phyloP scores from a whole-genome alignment of 1,139 yeast species.

The Zygotorulaspora mrakii region DNA sequence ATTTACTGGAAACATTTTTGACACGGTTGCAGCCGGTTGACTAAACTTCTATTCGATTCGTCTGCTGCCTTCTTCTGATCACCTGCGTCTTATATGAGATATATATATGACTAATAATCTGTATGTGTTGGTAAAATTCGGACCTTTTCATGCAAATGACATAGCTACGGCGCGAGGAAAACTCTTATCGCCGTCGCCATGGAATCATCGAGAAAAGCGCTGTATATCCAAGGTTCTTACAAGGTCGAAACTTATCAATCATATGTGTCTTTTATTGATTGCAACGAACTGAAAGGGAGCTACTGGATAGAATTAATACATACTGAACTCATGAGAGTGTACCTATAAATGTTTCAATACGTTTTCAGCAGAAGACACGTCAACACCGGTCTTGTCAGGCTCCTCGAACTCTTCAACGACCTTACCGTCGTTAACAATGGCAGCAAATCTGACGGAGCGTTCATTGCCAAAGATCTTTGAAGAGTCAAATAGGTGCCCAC shows the following conservation, averaged over 20 bases:
- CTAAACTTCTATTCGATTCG: no score
- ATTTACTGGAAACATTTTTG: constrained; percentile 11
- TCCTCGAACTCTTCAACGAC: constrained; percentile 66
- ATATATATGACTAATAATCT: not conserved
- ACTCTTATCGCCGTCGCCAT: no score
- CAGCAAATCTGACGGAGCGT: constrained; percentile 74
- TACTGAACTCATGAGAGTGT: not conserved
- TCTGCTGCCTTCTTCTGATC: no score
- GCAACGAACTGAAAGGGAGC: no score
- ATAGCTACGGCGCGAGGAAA: no score
- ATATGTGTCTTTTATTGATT: no score
- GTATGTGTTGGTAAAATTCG: no score
- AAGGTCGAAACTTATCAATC: no score
- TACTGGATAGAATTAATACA: no score
- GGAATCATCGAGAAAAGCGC: not conserved
- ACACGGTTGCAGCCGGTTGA: no score
- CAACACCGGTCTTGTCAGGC: constrained; percentile 74
- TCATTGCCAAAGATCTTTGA: constrained; percentile 62
- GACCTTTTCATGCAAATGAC: no score
- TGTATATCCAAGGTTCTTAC: not conserved
- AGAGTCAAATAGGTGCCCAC: constrained; percentile 65
- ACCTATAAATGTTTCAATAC: constrained; percentile 38
- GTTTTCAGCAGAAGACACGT: constrained; percentile 49
- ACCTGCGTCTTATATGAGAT: no score
- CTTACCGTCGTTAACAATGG: constrained; percentile 68